Evolutionary conservation across 2,329 filamentous ascomycete genomes (phyloP), one percentile per base, ranked within the genome.

Genomic region (Penicillium hordei): DNA sequence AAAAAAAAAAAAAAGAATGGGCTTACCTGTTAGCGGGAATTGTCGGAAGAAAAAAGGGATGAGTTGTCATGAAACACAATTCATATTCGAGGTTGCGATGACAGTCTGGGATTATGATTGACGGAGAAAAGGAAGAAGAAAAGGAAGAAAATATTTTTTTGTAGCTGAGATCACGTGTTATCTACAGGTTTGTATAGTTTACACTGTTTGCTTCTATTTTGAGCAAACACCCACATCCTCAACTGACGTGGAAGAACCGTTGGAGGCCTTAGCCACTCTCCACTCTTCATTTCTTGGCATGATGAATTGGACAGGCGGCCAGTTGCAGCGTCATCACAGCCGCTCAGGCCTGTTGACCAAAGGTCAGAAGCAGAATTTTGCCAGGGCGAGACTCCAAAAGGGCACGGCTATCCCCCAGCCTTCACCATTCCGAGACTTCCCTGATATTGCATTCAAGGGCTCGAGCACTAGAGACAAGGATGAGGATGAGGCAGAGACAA

Each of bases 261-360:
- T 27, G 8, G 27, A 13, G 15, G 21, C 9, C 19, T 40, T 39
- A 50, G 33, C 52, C 27, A 33, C 34, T 48, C 51, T 31, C 33
- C 43, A 54, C 46, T 33, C 10, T 36, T 9, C 21, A 53, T 42
- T 40, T 43, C 43, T 40, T 46, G 50, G 39, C 55, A 49, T 43
- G 15, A 79, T 79, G 77, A 79, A 79, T 55, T 79, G 77, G 77
- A 78, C 74, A 25, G 76, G 76, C 54, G 76, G 77, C 33, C 72
- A 72, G 52, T 67, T 79, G 25, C 71, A 72, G 49, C 75, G 76
- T 38, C 72, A 77, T 62, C 74, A 75, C 13, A 70, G 65, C 55
- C 72, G 64, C 38, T 58, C 68, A 42, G 65, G 67, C 40, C 62
- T 61, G 6, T 45, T 65, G 7, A 63, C 65, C 52, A 70, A 67